These are phyloP conservation scores for Candida pseudofarinosa DNA, from an alignment of 805 yeast genomes.

Conservation along the genomic window DNA sequence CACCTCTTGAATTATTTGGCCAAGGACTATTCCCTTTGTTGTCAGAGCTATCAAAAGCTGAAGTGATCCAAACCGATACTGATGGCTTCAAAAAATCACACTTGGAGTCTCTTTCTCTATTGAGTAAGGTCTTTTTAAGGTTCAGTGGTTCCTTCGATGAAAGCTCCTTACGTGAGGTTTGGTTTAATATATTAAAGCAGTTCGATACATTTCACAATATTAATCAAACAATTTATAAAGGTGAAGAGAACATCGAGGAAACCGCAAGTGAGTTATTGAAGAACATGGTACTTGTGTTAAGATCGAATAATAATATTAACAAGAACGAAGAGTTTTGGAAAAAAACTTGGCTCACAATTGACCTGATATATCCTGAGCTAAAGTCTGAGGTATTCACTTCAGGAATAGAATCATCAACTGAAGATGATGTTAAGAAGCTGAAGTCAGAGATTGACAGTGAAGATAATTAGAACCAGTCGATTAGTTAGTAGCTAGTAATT, in stretches of 20 bases:
- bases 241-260: conserved; percentile 21
- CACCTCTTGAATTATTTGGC: conserved; percentile 59
- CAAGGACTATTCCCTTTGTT: conserved; percentile 73
- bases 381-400: conserved; percentile 12
- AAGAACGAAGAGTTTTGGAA: conserved; percentile 26
- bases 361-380: conserved; percentile 25
- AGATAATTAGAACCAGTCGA: too few relatives aligned
- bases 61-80: conserved; percentile 52
- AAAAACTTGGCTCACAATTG: conserved; percentile 29
- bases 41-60: conserved; percentile 62
- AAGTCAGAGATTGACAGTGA: too few relatives aligned
- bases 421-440: too few relatives aligned
- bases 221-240: conserved; percentile 12
- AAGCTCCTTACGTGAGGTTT: conserved; percentile 21
- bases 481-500: too few relatives aligned
- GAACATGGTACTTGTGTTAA: conserved; percentile 39
- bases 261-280: conserved; percentile 35
- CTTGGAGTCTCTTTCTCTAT: conserved; percentile 58
- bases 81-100: conserved; percentile 64
- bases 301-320: conserved; percentile 21
- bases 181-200: conserved; percentile 35
- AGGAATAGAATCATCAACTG: not conserved
- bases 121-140: conserved; percentile 52
- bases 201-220: conserved; percentile 24
- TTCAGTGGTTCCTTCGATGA: conserved; percentile 23